Evolutionary conservation across 169 alveolate genomes (phyloP), one percentile per base, ranked within the genome.

Genomic region (Plasmodium cynomolgi): DNA sequence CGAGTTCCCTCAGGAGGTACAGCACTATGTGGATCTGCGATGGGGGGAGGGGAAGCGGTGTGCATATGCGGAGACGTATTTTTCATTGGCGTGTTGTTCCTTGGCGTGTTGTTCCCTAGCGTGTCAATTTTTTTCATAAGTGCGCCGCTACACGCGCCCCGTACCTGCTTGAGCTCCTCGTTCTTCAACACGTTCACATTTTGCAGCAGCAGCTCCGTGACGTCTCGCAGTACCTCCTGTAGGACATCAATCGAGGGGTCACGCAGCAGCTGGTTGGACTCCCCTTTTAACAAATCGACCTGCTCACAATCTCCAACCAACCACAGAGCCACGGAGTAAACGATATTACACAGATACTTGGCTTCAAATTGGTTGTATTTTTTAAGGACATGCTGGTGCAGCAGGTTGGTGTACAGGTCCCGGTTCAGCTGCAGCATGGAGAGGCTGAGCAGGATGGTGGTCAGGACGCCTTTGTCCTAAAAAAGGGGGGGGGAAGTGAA

Each of bases 101-200:
- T n/a, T n/a, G n/a, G n/a, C 7, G 20, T 20, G 17, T 72, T 31
- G 15, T 3, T 33, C 50, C 2, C 5, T 20, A 8, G 62, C 50
- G 56, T 13, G 50, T 77, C 17, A 2, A 29, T 77, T 17, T 77
- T 15, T 50, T 8, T 3, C 6, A 7, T 47, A 41, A 0, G 39
- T 11, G n/a, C 6, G 23, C 77, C n/a, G 23, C 20, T 3, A 26
- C 62, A 71, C 23, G 4, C 33, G 26, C 50, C 20, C 71, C 41
- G 26, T 88, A 81, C 94, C 91, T 90, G 94, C 73, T 90, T 90
- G 26, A 90, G 58, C 50, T 90, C 94, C 8, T 90, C 94, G 56
- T 90, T 90, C 72, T 90, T 90, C 23, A 90, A 20, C 83, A 80
- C 82, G 73, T 62, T 33, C n/a, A 80, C n/a, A 62, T 73, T 90